Conservation (phyloP, 2,329 filamentous ascomycete genomes). For the Colletotrichum theobromicola region DNA sequence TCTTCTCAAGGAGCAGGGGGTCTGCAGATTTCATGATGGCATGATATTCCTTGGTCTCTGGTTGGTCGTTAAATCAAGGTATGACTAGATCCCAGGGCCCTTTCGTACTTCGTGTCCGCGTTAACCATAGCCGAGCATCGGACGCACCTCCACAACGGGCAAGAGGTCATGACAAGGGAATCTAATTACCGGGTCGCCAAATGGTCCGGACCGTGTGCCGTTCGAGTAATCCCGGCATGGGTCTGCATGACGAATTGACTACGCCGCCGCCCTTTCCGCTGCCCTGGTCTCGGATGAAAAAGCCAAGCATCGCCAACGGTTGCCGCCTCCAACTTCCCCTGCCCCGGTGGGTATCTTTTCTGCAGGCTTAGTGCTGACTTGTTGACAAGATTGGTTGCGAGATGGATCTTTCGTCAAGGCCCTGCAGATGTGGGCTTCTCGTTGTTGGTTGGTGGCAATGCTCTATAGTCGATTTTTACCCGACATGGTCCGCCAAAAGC, state of each 20-base stretch:
- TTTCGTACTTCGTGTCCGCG: not conserved
- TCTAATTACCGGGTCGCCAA: not conserved
- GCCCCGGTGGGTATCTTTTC: not conserved
- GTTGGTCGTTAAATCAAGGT: not conserved
- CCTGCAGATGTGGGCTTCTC: not conserved
- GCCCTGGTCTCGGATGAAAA: not conserved
- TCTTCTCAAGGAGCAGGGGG: not conserved
- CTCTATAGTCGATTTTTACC: not conserved
- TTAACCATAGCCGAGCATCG: not conserved
- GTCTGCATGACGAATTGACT: not conserved
- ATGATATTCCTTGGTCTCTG: not conserved
- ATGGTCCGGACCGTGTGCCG: not conserved
- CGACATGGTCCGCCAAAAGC: not conserved
- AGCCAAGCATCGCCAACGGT: not conserved
- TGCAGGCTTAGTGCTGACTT: not conserved
- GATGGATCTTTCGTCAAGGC: not conserved
- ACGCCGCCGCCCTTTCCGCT: not conserved
- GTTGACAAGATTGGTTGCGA: not conserved
- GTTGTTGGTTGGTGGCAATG: not conserved
- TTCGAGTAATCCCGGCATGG: not conserved
- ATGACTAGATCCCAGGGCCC: not conserved
- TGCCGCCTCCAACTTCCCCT: not conserved
- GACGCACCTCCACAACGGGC: not conserved
- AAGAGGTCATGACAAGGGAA: not conserved
- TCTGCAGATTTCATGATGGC: not conserved